Conservation (phyloP, 495 filamentous ascomycete species). For the Neurospora discreta region DNA sequence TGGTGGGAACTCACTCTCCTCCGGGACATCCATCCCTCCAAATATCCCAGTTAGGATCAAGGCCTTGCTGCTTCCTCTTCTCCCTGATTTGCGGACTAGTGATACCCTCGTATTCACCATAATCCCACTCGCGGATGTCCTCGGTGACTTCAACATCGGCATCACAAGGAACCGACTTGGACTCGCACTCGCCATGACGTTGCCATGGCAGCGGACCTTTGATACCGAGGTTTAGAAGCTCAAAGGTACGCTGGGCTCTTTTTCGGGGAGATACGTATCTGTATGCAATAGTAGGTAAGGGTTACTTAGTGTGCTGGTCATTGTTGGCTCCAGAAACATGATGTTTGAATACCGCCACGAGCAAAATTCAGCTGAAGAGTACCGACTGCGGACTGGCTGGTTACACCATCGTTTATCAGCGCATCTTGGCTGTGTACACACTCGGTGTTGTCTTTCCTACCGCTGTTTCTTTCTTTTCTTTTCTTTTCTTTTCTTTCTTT, state of each 20-base stretch:
- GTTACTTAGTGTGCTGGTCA: background rate
- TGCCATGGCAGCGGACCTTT: constrained; percentile 35
- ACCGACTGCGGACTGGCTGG: background rate
- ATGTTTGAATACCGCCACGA: background rate
- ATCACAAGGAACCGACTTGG: constrained; percentile 24
- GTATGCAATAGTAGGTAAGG: background rate
- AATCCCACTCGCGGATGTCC: constrained; percentile 88
- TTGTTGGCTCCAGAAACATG: background rate
- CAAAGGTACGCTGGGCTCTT: constrained; percentile 78
- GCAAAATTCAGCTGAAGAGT: background rate
- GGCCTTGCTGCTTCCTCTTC: constrained; percentile 44
- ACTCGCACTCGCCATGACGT: constrained; percentile 23
- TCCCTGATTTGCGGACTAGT: constrained; percentile 60
- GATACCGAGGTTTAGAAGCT: constrained; percentile 58
- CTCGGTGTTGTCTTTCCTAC: background rate
- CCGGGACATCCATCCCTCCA: constrained; percentile 72
- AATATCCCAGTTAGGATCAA: constrained; percentile 61
- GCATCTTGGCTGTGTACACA: background rate
- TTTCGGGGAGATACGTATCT: constrained; percentile 78
- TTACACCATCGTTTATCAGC: background rate
- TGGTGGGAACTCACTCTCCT: constrained; percentile 40
- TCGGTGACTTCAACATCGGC: constrained; percentile 57
- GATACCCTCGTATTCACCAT: constrained; percentile 89
- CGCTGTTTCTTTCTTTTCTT: no score
- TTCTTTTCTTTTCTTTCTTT: no score